Base-by-base conservation (phyloP, 1,284 basidiomycete species). In the Gomphus sp. region DNA sequence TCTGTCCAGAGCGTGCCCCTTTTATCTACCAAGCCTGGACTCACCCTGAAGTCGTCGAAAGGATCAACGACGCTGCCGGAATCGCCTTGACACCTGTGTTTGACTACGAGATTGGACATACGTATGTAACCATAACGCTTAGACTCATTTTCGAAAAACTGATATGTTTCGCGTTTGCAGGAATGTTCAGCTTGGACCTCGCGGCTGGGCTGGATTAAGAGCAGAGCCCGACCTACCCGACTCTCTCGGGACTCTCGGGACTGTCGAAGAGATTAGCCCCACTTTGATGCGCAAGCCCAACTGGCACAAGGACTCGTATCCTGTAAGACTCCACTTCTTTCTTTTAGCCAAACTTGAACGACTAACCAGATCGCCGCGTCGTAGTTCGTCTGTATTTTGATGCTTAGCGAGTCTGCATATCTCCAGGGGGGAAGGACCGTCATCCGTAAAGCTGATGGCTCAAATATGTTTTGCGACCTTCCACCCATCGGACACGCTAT, bases 241-340 rank as follows among this genome's bases (percentile, higher is more conserved):
- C 51, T 31, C 59, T 18, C n/a, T 18, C 8, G 59, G 59, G 16
- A 11, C 41, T 28, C 33, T 60, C 22, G 59, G 37, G 16, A 52
- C n/a, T 16, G 22, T 37, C 10, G 55, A 39, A 52, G 59, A 60
- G 41, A 60, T 60, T 31, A 12, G 36, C n/a, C 59, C 59, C 14
- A 60, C 59, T 4, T 36, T 60, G 16, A 56, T 56, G 55, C 37
- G 31, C 31, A 52, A 48, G 7, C 59, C 59, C 1, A 60, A 60
- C 47, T 60, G 59, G 59, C 59, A 60, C 33, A 60, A 60, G 31
- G 59, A 60, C 45, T 60, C 59, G 43, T 60, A 60, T 43, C 59
- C 59, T 34, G 59, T 60, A 16, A 39, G 55, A n/a, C 43, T 53
- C 18, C 41, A 22, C 12, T 22, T 43, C 45, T 18, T 54, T 39